These are phyloP conservation scores for Xenoacremonium recifei DNA, from an alignment of 2,329 filamentous ascomycete genomes.

Conservation along the genomic window DNA sequence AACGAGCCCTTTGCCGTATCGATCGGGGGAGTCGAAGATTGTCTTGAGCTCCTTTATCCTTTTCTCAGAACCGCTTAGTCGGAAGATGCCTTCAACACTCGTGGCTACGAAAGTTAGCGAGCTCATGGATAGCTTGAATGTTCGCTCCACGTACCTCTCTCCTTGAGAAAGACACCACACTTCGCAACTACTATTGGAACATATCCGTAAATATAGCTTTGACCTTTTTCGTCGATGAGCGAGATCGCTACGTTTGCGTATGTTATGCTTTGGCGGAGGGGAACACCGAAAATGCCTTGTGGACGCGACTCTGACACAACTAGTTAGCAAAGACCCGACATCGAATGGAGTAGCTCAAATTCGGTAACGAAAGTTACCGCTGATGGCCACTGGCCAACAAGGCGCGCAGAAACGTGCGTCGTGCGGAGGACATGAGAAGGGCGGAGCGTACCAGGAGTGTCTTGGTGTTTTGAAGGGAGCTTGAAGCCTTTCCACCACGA, in stretches of 20 bases:
- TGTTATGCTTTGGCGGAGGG: constrained; percentile 88
- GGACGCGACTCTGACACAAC: constrained; percentile 43
- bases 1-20: constrained; percentile 93
- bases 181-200: constrained; percentile 98
- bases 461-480: constrained; percentile 58
- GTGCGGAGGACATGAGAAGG: too few species aligned
- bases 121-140: not conserved
- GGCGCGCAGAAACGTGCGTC: too few species aligned
- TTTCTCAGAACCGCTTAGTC: constrained; percentile 92
- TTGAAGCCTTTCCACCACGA: constrained; percentile 99
- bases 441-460: constrained; percentile 48
- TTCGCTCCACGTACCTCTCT: constrained; percentile 71
- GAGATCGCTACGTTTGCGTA: constrained; percentile 99
- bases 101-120: constrained; percentile 62
- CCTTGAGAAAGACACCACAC: constrained; percentile 94
- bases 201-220: constrained; percentile 98
- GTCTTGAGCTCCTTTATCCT: constrained; percentile 95
- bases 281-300: constrained; percentile 89
- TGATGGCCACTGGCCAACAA: too few species aligned
- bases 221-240: constrained; percentile 84
- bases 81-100: constrained; percentile 93
- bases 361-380: too few species aligned
- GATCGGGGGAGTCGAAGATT: constrained; percentile 89
- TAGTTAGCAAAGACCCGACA: constrained; percentile 12
- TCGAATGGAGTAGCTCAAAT: not conserved